Evolutionary conservation across 768 basidiomycete genomes (phyloP), one percentile per base, ranked within the genome.

Genomic region (Amanita pallidorosea): DNA sequence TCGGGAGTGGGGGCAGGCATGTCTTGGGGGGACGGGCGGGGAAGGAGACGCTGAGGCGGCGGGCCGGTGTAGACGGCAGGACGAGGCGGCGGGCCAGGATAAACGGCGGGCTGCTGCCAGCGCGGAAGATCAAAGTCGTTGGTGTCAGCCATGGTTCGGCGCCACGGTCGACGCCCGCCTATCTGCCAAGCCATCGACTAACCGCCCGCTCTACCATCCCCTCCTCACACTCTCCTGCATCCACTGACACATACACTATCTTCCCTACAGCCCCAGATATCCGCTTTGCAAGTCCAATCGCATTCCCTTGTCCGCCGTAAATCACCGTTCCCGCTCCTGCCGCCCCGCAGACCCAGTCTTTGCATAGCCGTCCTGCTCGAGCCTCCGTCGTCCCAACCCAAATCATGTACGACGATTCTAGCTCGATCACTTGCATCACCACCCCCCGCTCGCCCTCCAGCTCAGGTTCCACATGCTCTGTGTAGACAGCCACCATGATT

Each of bases 311-410:
- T 2, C 47, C 35, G 0, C 35, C 35, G 4, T 11, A 5, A 8
- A 49, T 1, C 22, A 36, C 25, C 15, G 43, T 38, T n/a, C 36
- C 38, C 22, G 9, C 51, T 55, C 56, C 65, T 5, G 76, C 64
- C 85, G 89, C 88, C 27, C 83, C 88, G 59, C 81, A 87, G 20
- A 83, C 85, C 88, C 88, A 91, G 58, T 92, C 88, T 52, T 68
- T 73, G 58, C 77, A 77, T 49, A 91, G 67, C 40, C 63, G 70
- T 22, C 88, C 88, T 38, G 62, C 44, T 36, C 29, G 8, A 1
- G 66, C 68, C 23, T 77, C 74, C 17, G 78, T 80, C n/a, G 65
- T 69, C 1, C 88, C 87, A 29, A 83, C 69, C 88, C 88, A 91
- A 47, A 91, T 59, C 86, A 91, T 88, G 66, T 83, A 88, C 51